phyloP scores from a whole-genome alignment of 1,284 basidiomycete genomes.

The Takashimella koratensis region DNA sequence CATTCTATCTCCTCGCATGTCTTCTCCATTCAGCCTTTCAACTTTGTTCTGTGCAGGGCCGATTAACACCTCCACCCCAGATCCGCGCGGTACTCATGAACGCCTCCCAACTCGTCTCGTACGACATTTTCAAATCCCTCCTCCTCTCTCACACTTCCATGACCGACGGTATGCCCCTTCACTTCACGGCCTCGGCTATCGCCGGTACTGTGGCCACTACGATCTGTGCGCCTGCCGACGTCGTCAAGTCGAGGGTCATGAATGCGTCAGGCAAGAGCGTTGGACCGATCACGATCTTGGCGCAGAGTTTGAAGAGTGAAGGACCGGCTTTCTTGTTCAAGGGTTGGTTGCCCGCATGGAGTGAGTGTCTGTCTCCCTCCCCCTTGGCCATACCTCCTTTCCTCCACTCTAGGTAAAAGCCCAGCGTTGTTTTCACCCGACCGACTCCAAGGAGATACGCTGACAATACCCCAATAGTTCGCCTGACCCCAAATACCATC shows the following conservation, averaged over 20 bases:
- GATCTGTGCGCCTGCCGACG: conserved; percentile 51
- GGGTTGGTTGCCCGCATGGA: conserved; percentile 57
- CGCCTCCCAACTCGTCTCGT: conserved; percentile 52
- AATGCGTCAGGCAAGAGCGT: conserved; percentile 28
- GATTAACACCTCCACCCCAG: conserved; percentile 21
- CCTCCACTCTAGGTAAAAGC: too few relatives aligned
- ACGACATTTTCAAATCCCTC: conserved; percentile 55
- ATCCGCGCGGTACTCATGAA: conserved; percentile 55
- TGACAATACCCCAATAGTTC: conserved; percentile 35
- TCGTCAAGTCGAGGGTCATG: conserved; percentile 55
- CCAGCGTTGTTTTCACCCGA: too few relatives aligned
- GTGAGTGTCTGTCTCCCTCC: conserved; percentile 24
- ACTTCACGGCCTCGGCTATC: conserved; percentile 52
- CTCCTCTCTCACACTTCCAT: conserved; percentile 48
- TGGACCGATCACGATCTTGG: conserved; percentile 25
- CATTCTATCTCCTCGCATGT: too few relatives aligned
- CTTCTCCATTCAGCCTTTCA: too few relatives aligned
- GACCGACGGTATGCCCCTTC: conserved; percentile 51
- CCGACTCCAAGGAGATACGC: too few relatives aligned
- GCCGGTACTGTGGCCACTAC: conserved; percentile 56
- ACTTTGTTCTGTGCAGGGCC: too few relatives aligned
- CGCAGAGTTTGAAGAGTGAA: conserved; percentile 26
- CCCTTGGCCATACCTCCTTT: too few relatives aligned
- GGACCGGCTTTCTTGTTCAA: conserved; percentile 54
- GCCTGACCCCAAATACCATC: conserved; percentile 51